Conservation (phyloP, 352 stramenopile genomes). For the Pythium apleroticum region DNA sequence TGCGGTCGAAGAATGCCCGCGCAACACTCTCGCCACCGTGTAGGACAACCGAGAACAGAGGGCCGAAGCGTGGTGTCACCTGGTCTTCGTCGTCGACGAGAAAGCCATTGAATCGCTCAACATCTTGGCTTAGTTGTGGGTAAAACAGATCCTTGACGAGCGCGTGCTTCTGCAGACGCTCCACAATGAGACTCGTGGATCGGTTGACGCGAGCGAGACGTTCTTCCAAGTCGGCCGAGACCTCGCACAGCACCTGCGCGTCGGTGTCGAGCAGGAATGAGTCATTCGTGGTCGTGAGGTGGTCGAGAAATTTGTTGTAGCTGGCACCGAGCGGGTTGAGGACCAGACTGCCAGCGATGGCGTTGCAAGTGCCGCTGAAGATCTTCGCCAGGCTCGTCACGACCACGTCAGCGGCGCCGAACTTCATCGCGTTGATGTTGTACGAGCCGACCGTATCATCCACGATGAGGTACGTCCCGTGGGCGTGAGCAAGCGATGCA, state of each 20-base stretch:
- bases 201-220: slow-evolving; percentile 81
- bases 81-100: slow-evolving; percentile 21
- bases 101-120: slow-evolving; percentile 70
- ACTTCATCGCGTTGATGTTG: slow-evolving; percentile 89
- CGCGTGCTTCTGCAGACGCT: slow-evolving; percentile 67
- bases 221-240: slow-evolving; percentile 67
- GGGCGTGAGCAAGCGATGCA: slow-evolving; percentile 77
- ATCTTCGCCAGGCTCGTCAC: slow-evolving; percentile 94
- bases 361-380: slow-evolving; percentile 88
- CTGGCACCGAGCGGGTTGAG: slow-evolving; percentile 66
- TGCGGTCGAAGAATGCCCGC: slow-evolving; percentile 86
- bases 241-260: slow-evolving; percentile 42
- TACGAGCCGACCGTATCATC: slow-evolving; percentile 92
- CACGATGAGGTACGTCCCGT: slow-evolving; percentile 86
- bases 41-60: slow-evolving; percentile 88
- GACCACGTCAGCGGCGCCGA: slow-evolving; percentile 81
- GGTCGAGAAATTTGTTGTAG: slow-evolving; percentile 43
- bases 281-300: slow-evolving; percentile 40
- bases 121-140: slow-evolving; percentile 52
- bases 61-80: slow-evolving; percentile 65
- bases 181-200: slow-evolving; percentile 64
- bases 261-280: slow-evolving; percentile 69
- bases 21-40: slow-evolving; percentile 61
- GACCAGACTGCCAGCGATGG: slow-evolving; percentile 92
- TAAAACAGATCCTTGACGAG: slow-evolving; percentile 89